These are phyloP conservation scores for Geranomyces michiganensis DNA, from an alignment of 192 early-diverging fungal species.

Conservation along the genomic window DNA sequence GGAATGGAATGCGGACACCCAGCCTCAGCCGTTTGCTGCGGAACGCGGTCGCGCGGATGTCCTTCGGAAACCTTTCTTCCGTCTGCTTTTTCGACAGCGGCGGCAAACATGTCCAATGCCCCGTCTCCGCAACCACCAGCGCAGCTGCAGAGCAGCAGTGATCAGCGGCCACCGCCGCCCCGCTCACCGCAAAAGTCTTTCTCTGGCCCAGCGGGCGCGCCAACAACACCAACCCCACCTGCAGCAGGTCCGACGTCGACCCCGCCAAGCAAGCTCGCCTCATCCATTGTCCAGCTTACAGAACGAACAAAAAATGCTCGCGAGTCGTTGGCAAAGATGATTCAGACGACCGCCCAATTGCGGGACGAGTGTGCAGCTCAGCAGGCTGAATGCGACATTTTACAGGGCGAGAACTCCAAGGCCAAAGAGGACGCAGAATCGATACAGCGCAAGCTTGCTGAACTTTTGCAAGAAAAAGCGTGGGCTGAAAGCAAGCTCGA, in stretches of 20 bases:
- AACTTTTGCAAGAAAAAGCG: constrained; percentile 36
- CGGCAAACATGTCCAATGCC: no score
- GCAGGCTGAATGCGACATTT: constrained; percentile 27
- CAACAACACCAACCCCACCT: neutral
- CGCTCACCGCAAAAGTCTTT: no score
- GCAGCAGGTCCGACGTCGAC: neutral
- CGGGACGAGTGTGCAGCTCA: constrained; percentile 42
- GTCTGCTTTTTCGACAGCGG: no score
- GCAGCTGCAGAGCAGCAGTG: no score
- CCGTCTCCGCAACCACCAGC: no score
- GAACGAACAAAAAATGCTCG: constrained; percentile 39
- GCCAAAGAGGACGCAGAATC: constrained; percentile 43
- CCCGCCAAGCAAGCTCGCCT: constrained; percentile 27
- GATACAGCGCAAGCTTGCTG: constrained; percentile 37
- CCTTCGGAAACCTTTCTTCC: no score
- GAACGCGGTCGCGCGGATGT: no score
- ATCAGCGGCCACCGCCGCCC: no score
- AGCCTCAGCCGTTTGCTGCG: no score
- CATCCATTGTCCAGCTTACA: constrained; percentile 38
- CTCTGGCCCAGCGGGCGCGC: no score
- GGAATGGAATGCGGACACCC: no score
- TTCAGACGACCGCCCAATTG: constrained; percentile 32
- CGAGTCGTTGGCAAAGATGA: constrained; percentile 42
- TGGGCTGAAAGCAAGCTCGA: constrained; percentile 40
- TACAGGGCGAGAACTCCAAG: constrained; percentile 26